Conservation (phyloP, 23 red algal species). For the Chondrus crispus region DNA sequence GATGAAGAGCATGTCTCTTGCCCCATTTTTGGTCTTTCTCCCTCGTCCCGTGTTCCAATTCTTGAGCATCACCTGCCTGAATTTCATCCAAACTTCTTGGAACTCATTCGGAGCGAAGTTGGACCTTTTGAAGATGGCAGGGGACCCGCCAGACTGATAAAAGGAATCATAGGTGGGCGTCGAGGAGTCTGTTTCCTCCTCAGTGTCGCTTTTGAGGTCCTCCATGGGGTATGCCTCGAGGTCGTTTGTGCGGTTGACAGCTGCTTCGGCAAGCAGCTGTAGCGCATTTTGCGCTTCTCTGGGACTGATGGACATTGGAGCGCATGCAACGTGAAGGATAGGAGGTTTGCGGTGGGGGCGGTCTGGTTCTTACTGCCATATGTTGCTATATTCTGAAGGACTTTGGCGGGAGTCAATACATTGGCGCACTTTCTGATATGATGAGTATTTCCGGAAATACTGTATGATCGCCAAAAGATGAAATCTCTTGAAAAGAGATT, state of each 20-base stretch:
- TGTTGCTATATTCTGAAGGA: no score
- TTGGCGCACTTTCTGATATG: no score
- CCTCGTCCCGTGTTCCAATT: neutral
- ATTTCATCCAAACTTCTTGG: neutral
- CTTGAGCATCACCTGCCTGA: neutral
- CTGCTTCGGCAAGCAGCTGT: neutral
- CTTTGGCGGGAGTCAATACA: no score
- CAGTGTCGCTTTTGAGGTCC: neutral
- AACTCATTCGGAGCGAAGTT: neutral
- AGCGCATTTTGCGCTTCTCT: neutral
- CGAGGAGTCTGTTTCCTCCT: neutral
- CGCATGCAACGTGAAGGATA: no score
- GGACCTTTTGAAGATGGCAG: neutral
- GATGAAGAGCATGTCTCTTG: constrained; percentile 1
- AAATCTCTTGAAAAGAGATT: no score
- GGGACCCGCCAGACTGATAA: neutral
- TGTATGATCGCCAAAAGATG: no score
- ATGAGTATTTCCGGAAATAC: no score
- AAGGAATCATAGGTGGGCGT: neutral
- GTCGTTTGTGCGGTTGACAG: neutral
- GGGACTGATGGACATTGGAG: neutral
- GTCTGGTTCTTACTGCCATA: no score
- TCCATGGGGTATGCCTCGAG: neutral
- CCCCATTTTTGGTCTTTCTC: neutral
- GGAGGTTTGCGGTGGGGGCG: no score